Percentiles rank a stretch among this genome's conserved stretches.
Conservation (phyloP, 352 stramenopile genomes). For the Plasmopara viticola region DNA sequence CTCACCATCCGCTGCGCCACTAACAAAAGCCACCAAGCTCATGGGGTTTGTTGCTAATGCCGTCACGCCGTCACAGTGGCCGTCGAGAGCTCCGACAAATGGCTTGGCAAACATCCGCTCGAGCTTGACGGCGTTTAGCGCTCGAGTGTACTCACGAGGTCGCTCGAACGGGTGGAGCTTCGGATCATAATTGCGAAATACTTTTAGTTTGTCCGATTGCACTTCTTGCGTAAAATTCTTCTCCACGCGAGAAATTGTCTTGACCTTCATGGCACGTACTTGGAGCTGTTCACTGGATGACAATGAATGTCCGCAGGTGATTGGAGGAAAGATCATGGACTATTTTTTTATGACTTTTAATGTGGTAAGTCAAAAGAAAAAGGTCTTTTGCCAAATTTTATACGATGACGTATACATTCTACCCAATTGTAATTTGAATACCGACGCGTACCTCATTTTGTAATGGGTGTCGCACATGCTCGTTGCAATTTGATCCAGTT, state of each 20-base stretch:
- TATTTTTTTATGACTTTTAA: too few species aligned
- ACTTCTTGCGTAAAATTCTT: constrained; percentile 93
- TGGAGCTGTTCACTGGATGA: constrained; percentile 22
- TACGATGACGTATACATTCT: too few species aligned
- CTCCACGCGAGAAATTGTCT: constrained; percentile 95
- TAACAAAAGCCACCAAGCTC: constrained; percentile 85
- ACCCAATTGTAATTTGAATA: too few species aligned
- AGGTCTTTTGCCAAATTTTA: too few species aligned
- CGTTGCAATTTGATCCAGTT: too few species aligned
- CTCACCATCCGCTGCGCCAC: constrained; percentile 89
- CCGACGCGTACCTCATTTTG: too few species aligned
- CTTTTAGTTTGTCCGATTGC: constrained; percentile 89
- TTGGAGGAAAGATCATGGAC: constrained; percentile 6
- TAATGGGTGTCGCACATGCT: too few species aligned
- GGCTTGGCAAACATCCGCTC: constrained; percentile 99
- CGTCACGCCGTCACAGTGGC: constrained; percentile 96
- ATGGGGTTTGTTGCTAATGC: constrained; percentile 87
- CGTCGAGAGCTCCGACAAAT: constrained; percentile 95
- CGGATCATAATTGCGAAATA: constrained; percentile 96
- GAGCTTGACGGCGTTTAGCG: constrained; percentile 96
- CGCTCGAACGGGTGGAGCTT: constrained; percentile 92
- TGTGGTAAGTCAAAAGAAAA: too few species aligned
- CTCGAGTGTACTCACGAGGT: constrained; percentile 92
- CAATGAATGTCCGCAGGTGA: constrained; percentile 7
- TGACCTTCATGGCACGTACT: constrained; percentile 94